A percentile compares a stretch with the other conserved stretches of the same genome.
These are phyloP conservation scores for Syzygium malaccense DNA, from an alignment of 441 rosid species.

Conservation along the genomic window DNA sequence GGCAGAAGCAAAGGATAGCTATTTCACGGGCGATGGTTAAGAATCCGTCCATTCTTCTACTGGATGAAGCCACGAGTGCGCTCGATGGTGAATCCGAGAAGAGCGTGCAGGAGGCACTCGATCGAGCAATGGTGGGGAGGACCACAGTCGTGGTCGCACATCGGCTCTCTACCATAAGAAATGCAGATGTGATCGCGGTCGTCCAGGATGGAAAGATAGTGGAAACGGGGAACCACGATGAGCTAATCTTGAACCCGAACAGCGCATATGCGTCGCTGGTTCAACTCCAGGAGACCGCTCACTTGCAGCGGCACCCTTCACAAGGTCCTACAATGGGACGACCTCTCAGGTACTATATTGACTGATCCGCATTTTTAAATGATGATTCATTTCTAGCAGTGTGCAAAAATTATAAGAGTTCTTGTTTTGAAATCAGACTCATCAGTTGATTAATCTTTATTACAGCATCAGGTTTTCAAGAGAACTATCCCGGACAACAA, in stretches of 20 bases:
- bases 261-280: constrained; percentile 63
- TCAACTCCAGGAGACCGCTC: constrained; percentile 63
- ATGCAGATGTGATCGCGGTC: constrained; percentile 80
- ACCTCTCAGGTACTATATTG: constrained; percentile 42
- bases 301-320: constrained; percentile 53
- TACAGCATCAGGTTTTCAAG: constrained; percentile 49
- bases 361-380: neutral
- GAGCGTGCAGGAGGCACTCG: constrained; percentile 91
- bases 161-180: constrained; percentile 78
- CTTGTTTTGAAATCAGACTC: neutral
- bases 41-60: constrained; percentile 77
- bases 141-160: constrained; percentile 89
- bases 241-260: constrained; percentile 50
- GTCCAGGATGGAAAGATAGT: constrained; percentile 72
- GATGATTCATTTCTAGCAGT: neutral
- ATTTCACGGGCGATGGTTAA: constrained; percentile 83
- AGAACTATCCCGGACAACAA: constrained; percentile 55
- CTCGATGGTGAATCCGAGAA: constrained; percentile 89
- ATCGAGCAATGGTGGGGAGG: constrained; percentile 88
- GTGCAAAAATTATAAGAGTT: neutral
- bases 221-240: constrained; percentile 84
- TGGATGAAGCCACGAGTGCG: constrained; percentile 96
- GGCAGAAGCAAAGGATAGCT: constrained; percentile 93
- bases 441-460: neutral
- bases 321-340: constrained; percentile 41